Evolutionary conservation across 345 rosid species (phyloP).

Genomic region (Gossypium thurberi): DNA sequence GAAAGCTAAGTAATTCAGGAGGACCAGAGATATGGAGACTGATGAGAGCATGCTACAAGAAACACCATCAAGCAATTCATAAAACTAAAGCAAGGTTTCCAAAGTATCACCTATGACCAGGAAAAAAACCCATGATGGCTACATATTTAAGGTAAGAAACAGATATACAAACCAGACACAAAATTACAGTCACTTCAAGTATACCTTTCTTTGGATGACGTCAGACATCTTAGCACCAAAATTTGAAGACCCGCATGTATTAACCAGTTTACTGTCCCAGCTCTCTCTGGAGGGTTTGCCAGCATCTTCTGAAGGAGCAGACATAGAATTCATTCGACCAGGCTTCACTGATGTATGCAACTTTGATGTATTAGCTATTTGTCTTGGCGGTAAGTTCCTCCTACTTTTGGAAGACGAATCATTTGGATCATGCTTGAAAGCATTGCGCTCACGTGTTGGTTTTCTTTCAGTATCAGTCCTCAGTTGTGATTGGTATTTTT

Average conservation of each 20-base stretch:
- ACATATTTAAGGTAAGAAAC: not conserved
- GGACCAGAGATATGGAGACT: not conserved
- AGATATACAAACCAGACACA: not conserved
- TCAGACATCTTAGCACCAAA: conserved; percentile 67
- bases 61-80: not conserved
- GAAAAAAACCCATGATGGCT: not conserved
- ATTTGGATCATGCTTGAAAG: conserved; percentile 57
- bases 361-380: conserved; percentile 58
- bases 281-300: conserved; percentile 52
- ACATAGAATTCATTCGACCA: conserved; percentile 49
- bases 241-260: conserved; percentile 44
- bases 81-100: not conserved
- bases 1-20: not conserved
- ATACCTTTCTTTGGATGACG: conserved; percentile 78
- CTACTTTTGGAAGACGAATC: conserved; percentile 54
- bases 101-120: not conserved
- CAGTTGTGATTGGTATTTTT: conserved; percentile 54
- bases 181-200: conserved; percentile 7
- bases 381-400: conserved; percentile 59
- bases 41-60: not conserved
- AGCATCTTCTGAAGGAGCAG: conserved; percentile 48
- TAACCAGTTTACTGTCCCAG: conserved; percentile 54
- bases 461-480: conserved; percentile 47
- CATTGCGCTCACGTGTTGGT: conserved; percentile 31
- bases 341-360: conserved; percentile 60